Percentiles rank a stretch among this genome's conserved stretches.
Conservation (phyloP, 352 stramenopile genomes). For the Peronospora destructor region DNA sequence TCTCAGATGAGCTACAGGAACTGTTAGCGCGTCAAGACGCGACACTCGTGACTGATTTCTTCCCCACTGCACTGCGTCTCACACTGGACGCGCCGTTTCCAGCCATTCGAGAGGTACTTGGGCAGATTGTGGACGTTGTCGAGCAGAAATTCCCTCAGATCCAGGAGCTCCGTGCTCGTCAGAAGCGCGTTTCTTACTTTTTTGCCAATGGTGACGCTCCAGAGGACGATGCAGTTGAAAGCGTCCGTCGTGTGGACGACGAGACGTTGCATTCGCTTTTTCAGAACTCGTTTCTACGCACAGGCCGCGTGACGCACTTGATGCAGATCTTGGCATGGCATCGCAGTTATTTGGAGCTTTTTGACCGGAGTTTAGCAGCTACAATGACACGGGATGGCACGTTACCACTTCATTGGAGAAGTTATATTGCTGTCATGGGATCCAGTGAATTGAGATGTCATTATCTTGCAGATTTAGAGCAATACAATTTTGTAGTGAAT, state of each 20-base stretch:
- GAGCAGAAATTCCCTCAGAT: conserved; percentile 36
- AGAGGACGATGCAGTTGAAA: conserved; percentile 24
- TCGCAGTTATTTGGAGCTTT: conserved; percentile 67
- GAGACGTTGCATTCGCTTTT: conserved; percentile 51
- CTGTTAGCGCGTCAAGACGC: conserved; percentile 41
- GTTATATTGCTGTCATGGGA: conserved; percentile 82
- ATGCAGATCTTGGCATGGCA: conserved; percentile 75
- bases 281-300: conserved; percentile 49
- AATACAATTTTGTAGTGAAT: conserved; percentile 83
- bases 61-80: conserved; percentile 58
- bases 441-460: conserved; percentile 68
- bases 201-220: conserved; percentile 31
- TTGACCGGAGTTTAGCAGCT: conserved; percentile 49
- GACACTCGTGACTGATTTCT: conserved; percentile 52
- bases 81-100: conserved; percentile 62
- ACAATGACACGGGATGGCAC: conserved; percentile 79
- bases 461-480: conserved; percentile 71
- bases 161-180: conserved; percentile 21
- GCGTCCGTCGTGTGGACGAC: conserved; percentile 29
- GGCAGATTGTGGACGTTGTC: conserved; percentile 37
- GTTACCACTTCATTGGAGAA: conserved; percentile 71
- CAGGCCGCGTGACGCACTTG: conserved; percentile 68
- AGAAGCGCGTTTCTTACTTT: conserved; percentile 63
- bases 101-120: conserved; percentile 52
- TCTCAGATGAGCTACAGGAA: conserved; percentile 49